These are phyloP conservation scores for Rhodotorula glutinis DNA, from an alignment of 1,284 basidiomycete genomes.

Conservation along the genomic window DNA sequence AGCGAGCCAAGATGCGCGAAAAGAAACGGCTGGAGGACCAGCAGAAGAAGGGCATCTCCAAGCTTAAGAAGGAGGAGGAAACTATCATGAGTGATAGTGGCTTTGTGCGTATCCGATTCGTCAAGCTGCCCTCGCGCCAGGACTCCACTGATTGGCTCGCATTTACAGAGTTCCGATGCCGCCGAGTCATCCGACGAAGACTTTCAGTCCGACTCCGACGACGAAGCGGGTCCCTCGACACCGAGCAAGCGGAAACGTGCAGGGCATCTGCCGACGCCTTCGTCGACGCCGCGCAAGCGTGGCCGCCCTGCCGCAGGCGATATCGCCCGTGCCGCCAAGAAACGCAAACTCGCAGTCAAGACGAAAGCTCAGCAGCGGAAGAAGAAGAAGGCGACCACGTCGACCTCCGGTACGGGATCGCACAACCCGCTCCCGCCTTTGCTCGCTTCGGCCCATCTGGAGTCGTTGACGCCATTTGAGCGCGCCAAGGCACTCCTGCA, in stretches of 20 bases:
- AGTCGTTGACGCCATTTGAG: conserved; percentile 35
- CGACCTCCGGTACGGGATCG: not conserved
- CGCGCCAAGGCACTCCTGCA: conserved; percentile 62
- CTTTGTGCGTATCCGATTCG: conserved; percentile 15
- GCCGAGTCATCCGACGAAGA: conserved; percentile 13
- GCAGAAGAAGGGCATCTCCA: not conserved
- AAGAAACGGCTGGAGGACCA: not conserved
- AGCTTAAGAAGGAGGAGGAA: conserved; percentile 8
- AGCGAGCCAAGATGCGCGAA: not conserved
- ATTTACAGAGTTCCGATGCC: conserved; percentile 1
- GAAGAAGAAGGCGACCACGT: conserved; percentile 2
- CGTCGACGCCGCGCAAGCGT: conserved; percentile 7
- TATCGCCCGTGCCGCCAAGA: not conserved
- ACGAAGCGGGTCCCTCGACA: conserved; percentile 1
- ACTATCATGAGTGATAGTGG: not conserved
- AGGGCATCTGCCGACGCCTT: conserved; percentile 8
- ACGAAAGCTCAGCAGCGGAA: not conserved
- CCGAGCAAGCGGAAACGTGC: conserved; percentile 5
- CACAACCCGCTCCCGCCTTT: conserved; percentile 31
- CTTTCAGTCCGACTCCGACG: not conserved
- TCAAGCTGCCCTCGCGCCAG: not conserved
- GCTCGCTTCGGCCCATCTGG: conserved; percentile 20
- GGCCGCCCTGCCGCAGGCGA: not conserved
- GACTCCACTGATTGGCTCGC: not conserved
- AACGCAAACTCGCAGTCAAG: not conserved